Evolutionary conservation across 352 stramenopile species (phyloP).

Genomic region (Pythium monospermum): DNA sequence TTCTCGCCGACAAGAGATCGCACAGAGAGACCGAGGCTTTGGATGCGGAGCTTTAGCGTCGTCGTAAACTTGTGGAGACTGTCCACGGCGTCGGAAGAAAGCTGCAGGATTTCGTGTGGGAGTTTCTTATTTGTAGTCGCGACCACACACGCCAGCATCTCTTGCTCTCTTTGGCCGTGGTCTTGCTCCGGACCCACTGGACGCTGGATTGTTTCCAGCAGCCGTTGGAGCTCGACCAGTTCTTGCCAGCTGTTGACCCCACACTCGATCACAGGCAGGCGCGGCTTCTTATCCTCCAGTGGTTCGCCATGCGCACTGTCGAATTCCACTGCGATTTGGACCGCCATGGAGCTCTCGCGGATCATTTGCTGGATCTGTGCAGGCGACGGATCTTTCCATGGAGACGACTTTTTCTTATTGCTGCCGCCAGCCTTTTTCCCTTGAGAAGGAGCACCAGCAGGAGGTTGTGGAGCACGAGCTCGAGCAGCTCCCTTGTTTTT

Average conservation of each 20-base stretch:
- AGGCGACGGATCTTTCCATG: conserved; percentile 12
- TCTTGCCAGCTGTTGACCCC: conserved; percentile 44
- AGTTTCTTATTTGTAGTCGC: no score
- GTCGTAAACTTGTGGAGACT: conserved; percentile 41
- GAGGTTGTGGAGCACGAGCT: background rate
- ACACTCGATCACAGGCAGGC: conserved; percentile 40
- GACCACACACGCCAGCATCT: conserved; percentile 18
- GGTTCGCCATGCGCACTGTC: background rate
- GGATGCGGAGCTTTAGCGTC: conserved; percentile 33
- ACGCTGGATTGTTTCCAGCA: conserved; percentile 28
- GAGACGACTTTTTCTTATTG: conserved; percentile 1
- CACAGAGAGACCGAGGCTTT: conserved; percentile 33
- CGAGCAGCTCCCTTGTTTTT: no score
- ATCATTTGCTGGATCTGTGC: conserved; percentile 17
- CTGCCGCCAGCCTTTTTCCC: no score
- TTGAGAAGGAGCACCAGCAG: no score
- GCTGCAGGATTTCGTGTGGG: conserved; percentile 27
- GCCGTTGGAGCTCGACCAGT: conserved; percentile 39
- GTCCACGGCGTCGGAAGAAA: conserved; percentile 28
- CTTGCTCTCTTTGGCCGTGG: conserved; percentile 12
- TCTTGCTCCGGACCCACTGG: conserved; percentile 3
- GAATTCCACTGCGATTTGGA: conserved; percentile 2
- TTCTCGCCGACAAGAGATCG: conserved; percentile 10
- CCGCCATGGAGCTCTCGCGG: conserved; percentile 8
- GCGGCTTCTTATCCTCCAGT: background rate